Evolutionary conservation across 768 basidiomycete genomes (phyloP), one percentile per base, ranked within the genome.

Genomic region (Kwoniella shandongensis): DNA sequence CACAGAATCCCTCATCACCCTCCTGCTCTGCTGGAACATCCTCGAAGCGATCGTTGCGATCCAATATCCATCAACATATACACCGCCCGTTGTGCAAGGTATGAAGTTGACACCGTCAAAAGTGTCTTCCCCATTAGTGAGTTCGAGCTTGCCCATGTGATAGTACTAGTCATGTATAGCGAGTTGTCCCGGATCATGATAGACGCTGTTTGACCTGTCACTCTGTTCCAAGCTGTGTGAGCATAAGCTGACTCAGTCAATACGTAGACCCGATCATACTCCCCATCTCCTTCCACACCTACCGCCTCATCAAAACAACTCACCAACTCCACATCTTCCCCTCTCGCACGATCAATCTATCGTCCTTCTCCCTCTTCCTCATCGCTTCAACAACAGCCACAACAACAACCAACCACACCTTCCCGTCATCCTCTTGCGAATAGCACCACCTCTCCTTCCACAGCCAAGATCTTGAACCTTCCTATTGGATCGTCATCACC

Each of bases 51-150:
- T 23, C 17, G 35, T 63, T 15, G 56, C 59, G 5, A 49, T 69
- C n/a, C 49, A 56, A 23, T 57, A 56, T n/a, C 64, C 61, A 12
- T 44, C 23, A 5, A 30, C 40, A 25, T 50, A 50, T 36, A 38
- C 27, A 20, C 36, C 57, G 2, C 18, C 61, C 22, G 35, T 35
- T 6, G 27, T 47, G 18, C 15, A 39, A 36, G 59, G 55, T n/a
- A 51, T 62, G 27, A 42, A 56, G 22, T 44, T 69, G 51, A 64
- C 62, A 2, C 64, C 67, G 15, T 41, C 59, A 3, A 58, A 54
- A 30, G 42, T 63, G 18, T 69, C 67, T 39, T 66, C 67, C 23
- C 67, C 67, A 35, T 32, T 69, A 6, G 67, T 66, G 47, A 44
- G 67, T 63, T n/a, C n/a, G n/a, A n/a, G n/a, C n/a, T n/a, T n/a